Percentiles rank a stretch among this genome's conserved stretches.
phyloP scores from a whole-genome alignment of 2,329 filamentous ascomycete species.

The Conoideocrella luteorostrata region DNA sequence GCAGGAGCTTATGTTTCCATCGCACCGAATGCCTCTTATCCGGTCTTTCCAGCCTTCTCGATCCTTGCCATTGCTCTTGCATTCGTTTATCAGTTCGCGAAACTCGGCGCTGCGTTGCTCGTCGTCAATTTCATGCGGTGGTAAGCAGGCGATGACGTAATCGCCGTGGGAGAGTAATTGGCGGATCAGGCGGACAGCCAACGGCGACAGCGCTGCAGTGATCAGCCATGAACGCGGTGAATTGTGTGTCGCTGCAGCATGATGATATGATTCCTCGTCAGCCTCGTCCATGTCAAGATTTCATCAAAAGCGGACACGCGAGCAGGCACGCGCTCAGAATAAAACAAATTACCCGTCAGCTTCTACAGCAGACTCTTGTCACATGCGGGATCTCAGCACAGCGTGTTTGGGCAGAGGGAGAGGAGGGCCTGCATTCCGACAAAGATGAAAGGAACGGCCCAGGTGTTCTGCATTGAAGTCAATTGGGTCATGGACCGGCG shows the following conservation, averaged over 20 bases:
- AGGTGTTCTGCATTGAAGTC: too few species aligned
- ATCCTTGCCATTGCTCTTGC: constrained; percentile 55
- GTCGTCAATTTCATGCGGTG: constrained; percentile 71
- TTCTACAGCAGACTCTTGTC: too few species aligned
- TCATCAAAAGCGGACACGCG: not conserved
- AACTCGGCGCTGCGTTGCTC: constrained; percentile 72
- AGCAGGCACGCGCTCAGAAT: too few species aligned
- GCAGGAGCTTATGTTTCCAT: constrained; percentile 64
- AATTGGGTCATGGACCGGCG: too few species aligned
- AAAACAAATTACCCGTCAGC: too few species aligned
- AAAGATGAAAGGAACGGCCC: too few species aligned
- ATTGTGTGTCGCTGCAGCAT: constrained; percentile 57
- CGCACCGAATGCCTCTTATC: constrained; percentile 59
- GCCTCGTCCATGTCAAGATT: constrained; percentile 23
- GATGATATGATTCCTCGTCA: constrained; percentile 22
- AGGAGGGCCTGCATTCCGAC: too few species aligned
- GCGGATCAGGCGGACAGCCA: constrained; percentile 75
- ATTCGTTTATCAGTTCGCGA: constrained; percentile 67
- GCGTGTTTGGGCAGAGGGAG: too few species aligned
- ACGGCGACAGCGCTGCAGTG: constrained; percentile 77
- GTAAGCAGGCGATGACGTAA: constrained; percentile 78
- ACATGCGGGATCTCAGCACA: too few species aligned
- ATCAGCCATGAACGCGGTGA: constrained; percentile 88
- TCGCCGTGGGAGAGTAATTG: constrained; percentile 86
- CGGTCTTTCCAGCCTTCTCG: constrained; percentile 76